phyloP scores from a whole-genome alignment of 2,329 filamentous ascomycete genomes.

The Didymellaceae sp. region DNA sequence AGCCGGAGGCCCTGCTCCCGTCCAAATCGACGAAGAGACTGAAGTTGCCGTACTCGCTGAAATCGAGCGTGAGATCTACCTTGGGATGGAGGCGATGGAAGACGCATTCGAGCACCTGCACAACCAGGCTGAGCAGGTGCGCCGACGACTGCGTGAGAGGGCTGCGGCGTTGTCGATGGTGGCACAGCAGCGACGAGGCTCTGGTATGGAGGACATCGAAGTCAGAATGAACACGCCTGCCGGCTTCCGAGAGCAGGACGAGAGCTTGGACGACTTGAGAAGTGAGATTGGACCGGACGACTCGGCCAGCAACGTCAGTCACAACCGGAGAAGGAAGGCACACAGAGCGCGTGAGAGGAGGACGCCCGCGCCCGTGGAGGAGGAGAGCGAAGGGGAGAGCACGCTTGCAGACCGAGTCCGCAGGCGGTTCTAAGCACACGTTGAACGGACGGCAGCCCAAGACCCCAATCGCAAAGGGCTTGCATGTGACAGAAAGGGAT shows the following conservation, averaged over 20 bases:
- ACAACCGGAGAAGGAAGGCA: conserved; percentile 69
- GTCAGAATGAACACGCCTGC: conserved; percentile 59
- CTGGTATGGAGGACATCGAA: conserved; percentile 49
- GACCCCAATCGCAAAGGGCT: too few relatives aligned
- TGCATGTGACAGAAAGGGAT: neutral
- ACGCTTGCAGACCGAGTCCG: conserved; percentile 37
- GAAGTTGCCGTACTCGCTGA: conserved; percentile 90
- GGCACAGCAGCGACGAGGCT: conserved; percentile 63
- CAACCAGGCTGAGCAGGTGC: conserved; percentile 79
- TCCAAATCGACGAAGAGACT: conserved; percentile 91
- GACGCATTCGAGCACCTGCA: conserved; percentile 95
- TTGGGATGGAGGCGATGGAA: conserved; percentile 91
- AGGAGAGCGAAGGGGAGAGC: conserved; percentile 51
- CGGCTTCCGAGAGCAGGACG: conserved; percentile 41
- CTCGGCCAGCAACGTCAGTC: conserved; percentile 80
- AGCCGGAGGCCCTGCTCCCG: conserved; percentile 62
- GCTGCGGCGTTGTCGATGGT: conserved; percentile 76
- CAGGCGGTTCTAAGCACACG: conserved; percentile 27
- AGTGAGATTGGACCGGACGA: conserved; percentile 74
- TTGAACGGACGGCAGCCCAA: neutral
- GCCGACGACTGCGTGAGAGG: conserved; percentile 79
- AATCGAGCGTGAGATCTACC: conserved; percentile 90
- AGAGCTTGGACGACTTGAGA: conserved; percentile 49
- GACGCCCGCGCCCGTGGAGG: conserved; percentile 73
- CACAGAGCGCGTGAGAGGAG: conserved; percentile 72